Evolutionary conservation across 2,329 filamentous ascomycete species (phyloP).

Genomic region (Mariannaea sp.): DNA sequence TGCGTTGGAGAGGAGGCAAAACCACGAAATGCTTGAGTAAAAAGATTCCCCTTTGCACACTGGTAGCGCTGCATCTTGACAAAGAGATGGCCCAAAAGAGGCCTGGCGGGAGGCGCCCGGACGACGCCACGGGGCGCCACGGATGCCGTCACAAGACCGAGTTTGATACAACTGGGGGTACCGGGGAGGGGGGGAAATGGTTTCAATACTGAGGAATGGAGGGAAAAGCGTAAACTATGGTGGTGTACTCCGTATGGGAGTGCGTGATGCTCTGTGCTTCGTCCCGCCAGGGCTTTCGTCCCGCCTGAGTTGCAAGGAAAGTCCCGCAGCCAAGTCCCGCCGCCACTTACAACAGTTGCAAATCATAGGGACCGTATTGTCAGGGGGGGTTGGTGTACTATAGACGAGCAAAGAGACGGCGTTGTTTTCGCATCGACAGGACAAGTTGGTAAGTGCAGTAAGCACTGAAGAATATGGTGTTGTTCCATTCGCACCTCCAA

Average conservation of each 20-base stretch:
- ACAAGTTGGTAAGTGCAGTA: no score
- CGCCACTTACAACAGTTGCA: not conserved
- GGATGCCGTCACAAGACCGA: constrained; percentile 20
- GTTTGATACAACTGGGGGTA: constrained; percentile 2
- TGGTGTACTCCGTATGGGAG: no score
- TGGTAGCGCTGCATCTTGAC: not conserved
- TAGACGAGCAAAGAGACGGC: not conserved
- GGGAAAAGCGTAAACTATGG: not conserved
- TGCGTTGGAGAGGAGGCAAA: no score
- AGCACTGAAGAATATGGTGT: no score
- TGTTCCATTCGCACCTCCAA: no score
- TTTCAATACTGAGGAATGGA: not conserved
- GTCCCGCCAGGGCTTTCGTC: no score
- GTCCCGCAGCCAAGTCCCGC: not conserved
- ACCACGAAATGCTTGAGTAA: no score
- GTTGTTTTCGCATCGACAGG: not conserved
- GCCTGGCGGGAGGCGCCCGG: constrained; percentile 21
- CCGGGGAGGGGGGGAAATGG: no score
- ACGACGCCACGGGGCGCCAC: constrained; percentile 34
- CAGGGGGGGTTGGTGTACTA: not conserved
- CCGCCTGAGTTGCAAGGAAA: not conserved
- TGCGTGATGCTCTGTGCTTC: not conserved
- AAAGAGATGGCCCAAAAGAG: not conserved
- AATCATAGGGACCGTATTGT: not conserved
- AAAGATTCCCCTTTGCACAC: no score